Evolutionary conservation across 2,329 filamentous ascomycete species (phyloP).

Genomic region (Botrytis squamosa): DNA sequence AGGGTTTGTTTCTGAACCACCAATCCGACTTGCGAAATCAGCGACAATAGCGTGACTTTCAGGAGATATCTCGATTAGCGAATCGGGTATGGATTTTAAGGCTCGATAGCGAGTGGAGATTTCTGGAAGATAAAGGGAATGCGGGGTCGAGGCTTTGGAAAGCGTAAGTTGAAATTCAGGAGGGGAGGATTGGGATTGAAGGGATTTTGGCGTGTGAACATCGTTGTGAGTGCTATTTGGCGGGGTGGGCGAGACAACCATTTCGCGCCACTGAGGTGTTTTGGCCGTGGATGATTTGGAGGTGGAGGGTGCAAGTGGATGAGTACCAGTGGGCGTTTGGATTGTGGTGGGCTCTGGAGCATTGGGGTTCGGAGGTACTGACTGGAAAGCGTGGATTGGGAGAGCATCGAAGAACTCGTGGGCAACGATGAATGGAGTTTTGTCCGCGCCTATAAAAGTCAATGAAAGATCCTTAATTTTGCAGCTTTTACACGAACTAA

Average conservation of each 20-base stretch:
- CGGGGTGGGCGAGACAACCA: slow-evolving; percentile 71
- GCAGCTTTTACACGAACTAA: slow-evolving; percentile 18
- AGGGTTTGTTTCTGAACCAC: slow-evolving; percentile 56
- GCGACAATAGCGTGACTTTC: slow-evolving; percentile 77
- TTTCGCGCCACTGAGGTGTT: slow-evolving; percentile 73
- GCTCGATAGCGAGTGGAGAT: slow-evolving; percentile 75
- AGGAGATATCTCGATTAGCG: slow-evolving; percentile 86
- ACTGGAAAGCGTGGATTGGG: slow-evolving; percentile 92
- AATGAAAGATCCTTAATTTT: neutral
- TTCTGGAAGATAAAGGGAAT: slow-evolving; percentile 81
- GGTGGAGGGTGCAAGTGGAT: slow-evolving; percentile 40
- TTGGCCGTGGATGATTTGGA: slow-evolving; percentile 34
- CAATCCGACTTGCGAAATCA: slow-evolving; percentile 83
- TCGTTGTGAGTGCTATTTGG: slow-evolving; percentile 53
- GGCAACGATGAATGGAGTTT: slow-evolving; percentile 88
- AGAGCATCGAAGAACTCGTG: slow-evolving; percentile 99
- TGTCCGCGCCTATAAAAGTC: slow-evolving; percentile 53
- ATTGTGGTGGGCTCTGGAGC: slow-evolving; percentile 40
- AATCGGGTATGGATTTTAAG: slow-evolving; percentile 64
- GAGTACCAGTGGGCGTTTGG: slow-evolving; percentile 45
- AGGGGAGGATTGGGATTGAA: slow-evolving; percentile 48
- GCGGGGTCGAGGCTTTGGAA: slow-evolving; percentile 72
- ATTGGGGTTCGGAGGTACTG: slow-evolving; percentile 53
- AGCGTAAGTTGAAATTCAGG: slow-evolving; percentile 88
- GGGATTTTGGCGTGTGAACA: slow-evolving; percentile 53